Conservation (phyloP, 331 rosid genomes). For the Saraca asoca region DNA sequence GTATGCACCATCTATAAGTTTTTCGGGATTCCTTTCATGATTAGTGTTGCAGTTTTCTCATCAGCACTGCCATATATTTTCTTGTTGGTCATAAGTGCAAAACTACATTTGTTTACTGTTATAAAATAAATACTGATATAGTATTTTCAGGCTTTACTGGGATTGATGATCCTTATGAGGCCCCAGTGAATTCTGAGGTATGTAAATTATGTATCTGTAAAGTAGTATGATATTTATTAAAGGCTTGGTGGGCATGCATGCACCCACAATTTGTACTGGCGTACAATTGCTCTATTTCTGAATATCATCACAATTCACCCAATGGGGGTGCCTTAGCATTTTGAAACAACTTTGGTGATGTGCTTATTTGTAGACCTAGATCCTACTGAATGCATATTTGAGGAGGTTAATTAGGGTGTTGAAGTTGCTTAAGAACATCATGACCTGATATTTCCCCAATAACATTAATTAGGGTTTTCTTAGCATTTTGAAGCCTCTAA, state of each 20-base stretch:
- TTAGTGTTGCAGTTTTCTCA: not conserved
- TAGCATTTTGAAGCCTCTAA: not conserved
- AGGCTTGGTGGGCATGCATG: slow-evolving; percentile 2
- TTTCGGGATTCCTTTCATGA: not conserved
- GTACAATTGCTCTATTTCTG: not conserved
- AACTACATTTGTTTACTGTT: slow-evolving; percentile 14
- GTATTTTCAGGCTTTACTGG: slow-evolving; percentile 73
- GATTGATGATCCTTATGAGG: slow-evolving; percentile 75
- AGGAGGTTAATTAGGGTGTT: not conserved
- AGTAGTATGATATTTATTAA: not conserved
- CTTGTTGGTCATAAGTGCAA: no score
- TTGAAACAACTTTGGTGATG: not conserved
- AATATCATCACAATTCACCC: slow-evolving; percentile 1
- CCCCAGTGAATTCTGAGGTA: slow-evolving; percentile 67
- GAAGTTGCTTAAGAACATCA: not conserved
- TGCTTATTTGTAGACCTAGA: not conserved
- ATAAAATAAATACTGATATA: slow-evolving; percentile 2
- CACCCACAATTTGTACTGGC: not conserved
- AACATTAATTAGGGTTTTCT: not conserved
- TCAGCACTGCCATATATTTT: not conserved
- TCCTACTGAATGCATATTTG: not conserved
- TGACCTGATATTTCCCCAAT: not conserved
- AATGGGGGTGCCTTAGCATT: not conserved
- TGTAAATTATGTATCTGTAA: slow-evolving; percentile 16
- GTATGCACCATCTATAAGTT: not conserved